Conservation (phyloP, 345 rosid genomes). For the Eucalyptus rudis region DNA sequence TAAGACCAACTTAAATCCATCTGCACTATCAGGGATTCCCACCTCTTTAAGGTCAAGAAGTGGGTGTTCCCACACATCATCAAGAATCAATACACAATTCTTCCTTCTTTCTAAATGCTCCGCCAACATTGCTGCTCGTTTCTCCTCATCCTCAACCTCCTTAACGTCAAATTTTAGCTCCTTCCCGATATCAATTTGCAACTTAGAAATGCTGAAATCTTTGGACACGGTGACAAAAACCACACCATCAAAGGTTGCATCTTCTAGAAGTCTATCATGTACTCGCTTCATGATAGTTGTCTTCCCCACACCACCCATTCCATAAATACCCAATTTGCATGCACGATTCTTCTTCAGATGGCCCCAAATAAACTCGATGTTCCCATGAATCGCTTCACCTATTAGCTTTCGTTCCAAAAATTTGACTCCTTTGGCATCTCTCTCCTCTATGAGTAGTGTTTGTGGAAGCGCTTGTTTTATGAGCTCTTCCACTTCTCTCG, state of each 20-base stretch:
- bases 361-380: too few relatives aligned
- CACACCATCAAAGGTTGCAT: neutral
- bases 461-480: too few relatives aligned
- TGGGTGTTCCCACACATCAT: neutral
- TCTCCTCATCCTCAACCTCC: accelerated
- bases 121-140: too few relatives aligned
- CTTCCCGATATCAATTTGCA: too few relatives aligned
- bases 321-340: neutral
- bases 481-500: too few relatives aligned
- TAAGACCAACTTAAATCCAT: neutral
- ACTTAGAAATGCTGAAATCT: too few relatives aligned
- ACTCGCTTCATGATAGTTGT: neutral
- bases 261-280: neutral
- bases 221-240: neutral
- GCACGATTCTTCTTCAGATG: accelerated
- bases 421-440: too few relatives aligned
- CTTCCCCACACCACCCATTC: neutral
- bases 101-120: too few relatives aligned
- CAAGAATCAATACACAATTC: neutral
- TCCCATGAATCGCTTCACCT: too few relatives aligned
- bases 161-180: accelerated
- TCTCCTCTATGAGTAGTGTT: accelerated
- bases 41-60: neutral
- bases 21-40: accelerated
- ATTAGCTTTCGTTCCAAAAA: too few relatives aligned